Percentiles rank a stretch among this genome's conserved stretches.
These are phyloP conservation scores for Staphylotrichum tortipilum DNA, from an alignment of 495 filamentous ascomycete genomes.

Conservation along the genomic window DNA sequence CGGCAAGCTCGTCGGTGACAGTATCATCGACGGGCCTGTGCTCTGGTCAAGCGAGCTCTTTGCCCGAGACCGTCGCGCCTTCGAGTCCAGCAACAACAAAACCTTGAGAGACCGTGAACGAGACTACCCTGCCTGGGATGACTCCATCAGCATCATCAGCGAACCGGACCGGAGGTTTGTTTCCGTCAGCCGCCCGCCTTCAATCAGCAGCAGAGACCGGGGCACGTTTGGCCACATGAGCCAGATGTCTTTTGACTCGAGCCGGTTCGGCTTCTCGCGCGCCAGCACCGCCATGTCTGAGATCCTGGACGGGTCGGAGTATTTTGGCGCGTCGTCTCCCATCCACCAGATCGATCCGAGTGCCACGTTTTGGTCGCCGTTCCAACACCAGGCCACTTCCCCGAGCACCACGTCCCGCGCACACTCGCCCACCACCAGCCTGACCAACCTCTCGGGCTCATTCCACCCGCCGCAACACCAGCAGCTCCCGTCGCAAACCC, in stretches of 20 bases:
- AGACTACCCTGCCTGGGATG: slow-evolving; percentile 39
- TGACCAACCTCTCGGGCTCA: slow-evolving; percentile 42
- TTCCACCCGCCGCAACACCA: slow-evolving; percentile 34
- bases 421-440: slow-evolving; percentile 48
- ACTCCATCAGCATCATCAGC: slow-evolving; percentile 48
- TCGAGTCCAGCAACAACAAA: slow-evolving; percentile 53
- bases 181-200: slow-evolving; percentile 27
- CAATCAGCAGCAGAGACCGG: slow-evolving; percentile 35
- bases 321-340: slow-evolving; percentile 58
- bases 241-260: slow-evolving; percentile 58
- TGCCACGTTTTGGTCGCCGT: slow-evolving; percentile 83
- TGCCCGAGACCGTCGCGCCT: slow-evolving; percentile 63
- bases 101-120: slow-evolving; percentile 25
- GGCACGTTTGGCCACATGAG: slow-evolving; percentile 46
- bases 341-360: slow-evolving; percentile 68
- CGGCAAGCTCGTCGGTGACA: slow-evolving; percentile 78
- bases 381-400: slow-evolving; percentile 55
- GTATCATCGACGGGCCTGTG: slow-evolving; percentile 77
- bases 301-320: slow-evolving; percentile 60
- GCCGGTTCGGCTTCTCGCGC: slow-evolving; percentile 49
- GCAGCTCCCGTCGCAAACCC: slow-evolving; percentile 32
- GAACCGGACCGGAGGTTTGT: slow-evolving; percentile 37
- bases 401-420: slow-evolving; percentile 49
- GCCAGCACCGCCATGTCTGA: slow-evolving; percentile 51
- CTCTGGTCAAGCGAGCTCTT: slow-evolving; percentile 90